Conservation (phyloP, 1,284 basidiomycete genomes). For the Grifola frondosa region DNA sequence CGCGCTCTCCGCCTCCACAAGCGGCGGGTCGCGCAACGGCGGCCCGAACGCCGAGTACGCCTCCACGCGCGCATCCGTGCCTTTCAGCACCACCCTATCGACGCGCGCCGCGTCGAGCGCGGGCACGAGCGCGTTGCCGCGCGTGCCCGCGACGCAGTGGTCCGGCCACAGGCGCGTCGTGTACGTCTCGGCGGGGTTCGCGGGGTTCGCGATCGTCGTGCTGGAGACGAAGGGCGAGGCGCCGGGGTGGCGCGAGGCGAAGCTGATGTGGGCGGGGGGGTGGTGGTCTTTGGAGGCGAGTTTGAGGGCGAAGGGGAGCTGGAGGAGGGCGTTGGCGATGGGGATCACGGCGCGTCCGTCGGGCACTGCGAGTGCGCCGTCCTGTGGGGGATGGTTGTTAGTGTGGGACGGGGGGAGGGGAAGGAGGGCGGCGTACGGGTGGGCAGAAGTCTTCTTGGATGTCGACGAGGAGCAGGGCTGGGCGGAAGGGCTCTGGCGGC, state of each 20-base stretch:
- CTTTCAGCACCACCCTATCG: conserved; percentile 36
- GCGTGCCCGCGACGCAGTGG: conserved; percentile 51
- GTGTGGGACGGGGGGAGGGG: background rate
- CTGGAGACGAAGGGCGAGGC: conserved; percentile 41
- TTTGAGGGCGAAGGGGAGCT: conserved; percentile 37
- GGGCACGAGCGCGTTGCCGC: conserved; percentile 43
- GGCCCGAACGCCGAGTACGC: conserved; percentile 51
- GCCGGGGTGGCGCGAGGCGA: conserved; percentile 52
- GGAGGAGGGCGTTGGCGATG: conserved; percentile 44
- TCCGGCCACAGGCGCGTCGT: conserved; percentile 59
- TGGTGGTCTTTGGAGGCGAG: conserved; percentile 55
- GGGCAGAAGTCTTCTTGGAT: conserved; percentile 69
- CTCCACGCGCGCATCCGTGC: conserved; percentile 42
- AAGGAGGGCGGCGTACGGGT: conserved; percentile 31
- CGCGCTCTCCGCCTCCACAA: conserved; percentile 32
- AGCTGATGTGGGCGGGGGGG: conserved; percentile 60
- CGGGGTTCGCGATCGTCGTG: conserved; percentile 33
- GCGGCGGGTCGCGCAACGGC: conserved; percentile 35
- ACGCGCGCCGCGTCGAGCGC: conserved; percentile 34
- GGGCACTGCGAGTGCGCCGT: conserved; percentile 53
- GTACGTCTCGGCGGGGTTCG: conserved; percentile 34
- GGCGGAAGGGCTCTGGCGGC: conserved; percentile 14
- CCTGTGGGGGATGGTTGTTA: conserved; percentile 21
- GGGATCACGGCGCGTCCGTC: conserved; percentile 47
- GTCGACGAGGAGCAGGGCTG: conserved; percentile 55